These are phyloP conservation scores for Backusella tuberculispora DNA, from an alignment of 192 early-diverging fungal species.

Conservation along the genomic window DNA sequence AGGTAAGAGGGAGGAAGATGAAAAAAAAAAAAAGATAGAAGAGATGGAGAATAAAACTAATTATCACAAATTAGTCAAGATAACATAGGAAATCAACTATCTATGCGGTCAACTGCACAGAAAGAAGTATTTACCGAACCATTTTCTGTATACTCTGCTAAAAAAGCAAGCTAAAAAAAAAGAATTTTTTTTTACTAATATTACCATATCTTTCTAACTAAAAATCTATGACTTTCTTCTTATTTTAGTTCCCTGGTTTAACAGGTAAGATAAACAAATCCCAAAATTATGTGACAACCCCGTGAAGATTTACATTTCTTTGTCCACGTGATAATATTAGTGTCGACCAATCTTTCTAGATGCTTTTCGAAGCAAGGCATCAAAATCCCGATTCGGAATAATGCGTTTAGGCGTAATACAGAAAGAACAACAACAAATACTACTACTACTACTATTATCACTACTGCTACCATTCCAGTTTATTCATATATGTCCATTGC, in stretches of 20 bases:
- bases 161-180: conserved; percentile 54
- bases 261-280: conserved; percentile 53
- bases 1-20: background rate
- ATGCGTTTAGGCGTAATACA: background rate
- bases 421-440: background rate
- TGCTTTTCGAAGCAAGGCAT: conserved; percentile 23
- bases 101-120: conserved; percentile 50
- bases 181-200: too few relatives aligned
- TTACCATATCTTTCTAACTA: background rate
- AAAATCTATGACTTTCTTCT: background rate
- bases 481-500: too few relatives aligned
- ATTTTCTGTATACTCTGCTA: conserved; percentile 77
- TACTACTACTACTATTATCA: background rate
- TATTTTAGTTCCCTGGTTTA: conserved; percentile 69
- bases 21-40: too few relatives aligned
- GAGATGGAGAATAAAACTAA: too few relatives aligned
- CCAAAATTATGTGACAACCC: background rate
- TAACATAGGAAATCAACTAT: background rate
- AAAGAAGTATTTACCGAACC: conserved; percentile 58
- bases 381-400: conserved; percentile 20
- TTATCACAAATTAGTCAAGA: background rate
- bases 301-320: background rate
- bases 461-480: too few relatives aligned
- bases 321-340: background rate
- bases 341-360: conserved; percentile 12